phyloP scores from a whole-genome alignment of 2,329 filamentous ascomycete species.

The Fusarium udum region DNA sequence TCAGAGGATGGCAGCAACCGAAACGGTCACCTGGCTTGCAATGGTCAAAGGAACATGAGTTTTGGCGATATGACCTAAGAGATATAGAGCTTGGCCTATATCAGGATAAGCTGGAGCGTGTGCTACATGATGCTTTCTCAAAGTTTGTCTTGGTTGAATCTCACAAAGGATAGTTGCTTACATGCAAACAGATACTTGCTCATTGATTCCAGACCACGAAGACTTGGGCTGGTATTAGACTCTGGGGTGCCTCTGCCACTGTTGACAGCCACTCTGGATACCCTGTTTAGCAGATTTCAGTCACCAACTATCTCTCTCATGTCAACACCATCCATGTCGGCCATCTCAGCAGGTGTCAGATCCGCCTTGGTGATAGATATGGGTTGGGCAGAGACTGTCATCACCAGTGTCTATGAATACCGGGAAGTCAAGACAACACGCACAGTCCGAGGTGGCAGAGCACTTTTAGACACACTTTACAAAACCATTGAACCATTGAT shows the following conservation, averaged over 20 bases:
- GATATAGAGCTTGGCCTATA: conserved; percentile 80
- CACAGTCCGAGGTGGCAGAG: conserved; percentile 78
- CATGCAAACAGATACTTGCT: conserved; percentile 63
- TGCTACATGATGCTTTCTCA: conserved; percentile 81
- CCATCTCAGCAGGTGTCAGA: conserved; percentile 82
- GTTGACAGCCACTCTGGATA: conserved; percentile 78
- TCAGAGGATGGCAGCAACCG: conserved; percentile 72
- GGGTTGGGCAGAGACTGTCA: conserved; percentile 89
- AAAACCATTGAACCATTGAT: conserved; percentile 60
- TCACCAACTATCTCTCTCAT: conserved; percentile 83
- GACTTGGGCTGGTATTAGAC: conserved; percentile 79
- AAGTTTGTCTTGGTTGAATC: conserved; percentile 61
- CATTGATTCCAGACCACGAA: conserved; percentile 79
- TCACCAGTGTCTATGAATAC: conserved; percentile 91
- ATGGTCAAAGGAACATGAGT: conserved; percentile 74
- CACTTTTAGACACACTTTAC: conserved; percentile 75
- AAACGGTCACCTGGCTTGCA: conserved; percentile 56
- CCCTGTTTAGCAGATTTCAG: conserved; percentile 83
- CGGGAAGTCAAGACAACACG: conserved; percentile 78
- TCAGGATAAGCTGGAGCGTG: conserved; percentile 86
- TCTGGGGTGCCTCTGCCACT: conserved; percentile 81
- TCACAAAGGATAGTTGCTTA: conserved; percentile 14
- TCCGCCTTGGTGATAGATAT: conserved; percentile 90
- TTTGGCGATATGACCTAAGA: conserved; percentile 82
- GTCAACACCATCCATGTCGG: conserved; percentile 77